Evolutionary conservation across 805 yeast genomes (phyloP), one percentile per base, ranked within the genome.

Genomic region (Brettanomyces nanus): DNA sequence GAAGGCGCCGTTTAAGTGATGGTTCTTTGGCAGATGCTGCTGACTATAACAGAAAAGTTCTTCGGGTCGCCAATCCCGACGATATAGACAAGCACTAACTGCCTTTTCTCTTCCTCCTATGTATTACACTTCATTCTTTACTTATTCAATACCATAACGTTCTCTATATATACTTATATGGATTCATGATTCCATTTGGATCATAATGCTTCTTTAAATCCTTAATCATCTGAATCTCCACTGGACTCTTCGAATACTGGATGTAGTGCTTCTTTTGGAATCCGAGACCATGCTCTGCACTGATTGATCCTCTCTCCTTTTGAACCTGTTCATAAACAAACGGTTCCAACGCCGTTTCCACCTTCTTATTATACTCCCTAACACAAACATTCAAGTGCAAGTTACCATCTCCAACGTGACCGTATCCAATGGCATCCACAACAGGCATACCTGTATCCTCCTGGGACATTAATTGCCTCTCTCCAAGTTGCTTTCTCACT

Each of bases 321-420:
- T 73, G 53, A 38, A 92, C 83, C 82, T 89, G 89, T 65, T 92
- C 95, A 57, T 87, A 92, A 22, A 92, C 92, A 62, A 83, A 92
- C 33, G 98, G 98, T 61, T 92, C 98, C 44, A 92, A 69, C 2
- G 72, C 75, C 39, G 72, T 64, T 62, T 92, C 97, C 39, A 92
- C 84, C 20, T 70, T 74, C 57, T 84, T 80, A 45, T 70, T 70
- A 62, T 92, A 92, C 52, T 77, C 73, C 59, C 96, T 75, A 14
- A 87, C 95, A 31, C 94, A 81, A 36, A 92, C 94, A 56, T 92
- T 92, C 55, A 92, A 73, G 60, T 92, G 98, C 52, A 92, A 67
- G 62, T 92, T 92, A 37, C 98, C 97, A 57, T 92, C 98, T 40
- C 98, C 98, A 52, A 92, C 74, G 55, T 92, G 98, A n/a, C 98